Percentiles rank a stretch among this genome's conserved stretches.
These are phyloP conservation scores for Beauveria pseudobassiana DNA, from an alignment of 2,329 filamentous ascomycete genomes.

Conservation along the genomic window DNA sequence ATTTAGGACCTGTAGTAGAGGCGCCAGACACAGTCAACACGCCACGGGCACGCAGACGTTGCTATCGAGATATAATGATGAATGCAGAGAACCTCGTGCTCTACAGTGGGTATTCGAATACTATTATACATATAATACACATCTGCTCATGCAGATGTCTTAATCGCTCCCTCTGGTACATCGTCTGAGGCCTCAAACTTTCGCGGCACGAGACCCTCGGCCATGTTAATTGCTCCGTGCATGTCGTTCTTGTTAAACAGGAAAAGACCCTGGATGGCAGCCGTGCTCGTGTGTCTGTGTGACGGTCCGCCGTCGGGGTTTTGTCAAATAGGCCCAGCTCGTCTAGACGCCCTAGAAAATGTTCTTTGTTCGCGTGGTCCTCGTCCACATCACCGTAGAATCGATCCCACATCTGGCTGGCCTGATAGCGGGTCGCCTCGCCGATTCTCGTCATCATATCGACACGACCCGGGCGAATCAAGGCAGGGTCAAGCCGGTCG, in stretches of 20 bases:
- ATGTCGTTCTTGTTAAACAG: conserved; percentile 90
- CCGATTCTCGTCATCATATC: conserved; percentile 90
- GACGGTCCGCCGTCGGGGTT: conserved; percentile 39
- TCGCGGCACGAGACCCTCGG: conserved; percentile 55
- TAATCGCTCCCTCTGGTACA: conserved; percentile 31
- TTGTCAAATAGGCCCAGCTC: conserved; percentile 61
- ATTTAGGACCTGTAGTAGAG: not conserved
- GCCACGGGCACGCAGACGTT: not conserved
- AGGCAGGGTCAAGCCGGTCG: conserved; percentile 77
- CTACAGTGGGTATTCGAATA: not conserved
- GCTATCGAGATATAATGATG: not conserved
- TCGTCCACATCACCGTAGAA: conserved; percentile 82
- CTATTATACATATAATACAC: too few species aligned
- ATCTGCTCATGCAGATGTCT: conserved; percentile 16
- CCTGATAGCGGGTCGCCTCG: conserved; percentile 79
- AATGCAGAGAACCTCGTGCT: not conserved
- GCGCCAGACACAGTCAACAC: not conserved
- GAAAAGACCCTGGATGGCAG: conserved; percentile 89
- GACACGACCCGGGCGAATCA: conserved; percentile 85
- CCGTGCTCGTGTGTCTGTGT: conserved; percentile 64
- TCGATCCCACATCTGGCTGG: conserved; percentile 81
- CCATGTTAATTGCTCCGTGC: conserved; percentile 77
- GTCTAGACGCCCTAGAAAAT: conserved; percentile 65
- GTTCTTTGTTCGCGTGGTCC: conserved; percentile 51
- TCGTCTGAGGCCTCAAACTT: conserved; percentile 44